Evolutionary conservation across 768 basidiomycete genomes (phyloP).

Genomic region (Russula griseocarnosa): DNA sequence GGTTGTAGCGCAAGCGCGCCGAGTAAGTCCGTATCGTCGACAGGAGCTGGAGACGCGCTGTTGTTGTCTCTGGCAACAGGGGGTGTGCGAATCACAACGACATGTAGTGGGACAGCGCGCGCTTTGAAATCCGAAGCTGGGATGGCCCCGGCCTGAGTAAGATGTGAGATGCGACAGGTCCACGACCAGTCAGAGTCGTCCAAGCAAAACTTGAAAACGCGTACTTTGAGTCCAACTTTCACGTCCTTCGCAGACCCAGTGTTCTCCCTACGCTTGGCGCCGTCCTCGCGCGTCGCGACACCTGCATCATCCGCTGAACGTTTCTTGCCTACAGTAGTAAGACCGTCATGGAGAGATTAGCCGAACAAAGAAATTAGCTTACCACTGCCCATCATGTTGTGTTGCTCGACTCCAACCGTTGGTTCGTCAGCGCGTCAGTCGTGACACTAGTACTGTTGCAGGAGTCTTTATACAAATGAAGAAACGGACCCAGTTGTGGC

Average conservation of each 20-base stretch:
- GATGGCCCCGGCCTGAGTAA: neutral
- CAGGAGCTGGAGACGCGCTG: too few species aligned
- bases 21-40: slow-evolving; percentile 66
- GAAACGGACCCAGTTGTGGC: too few species aligned
- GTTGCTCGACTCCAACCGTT: neutral
- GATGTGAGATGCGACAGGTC: neutral
- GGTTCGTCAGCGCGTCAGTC: neutral
- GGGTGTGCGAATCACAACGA: slow-evolving; percentile 65
- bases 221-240: slow-evolving; percentile 20
- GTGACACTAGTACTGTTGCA: neutral
- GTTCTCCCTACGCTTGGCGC: slow-evolving; percentile 10
- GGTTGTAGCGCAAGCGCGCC: slow-evolving; percentile 54
- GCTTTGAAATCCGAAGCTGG: slow-evolving; percentile 50
- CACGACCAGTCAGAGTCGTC: neutral
- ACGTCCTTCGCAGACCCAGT: slow-evolving; percentile 5
- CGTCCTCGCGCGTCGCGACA: slow-evolving; percentile 6
- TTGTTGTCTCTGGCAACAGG: slow-evolving; percentile 41
- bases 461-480: neutral
- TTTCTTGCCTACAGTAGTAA: slow-evolving; percentile 6
- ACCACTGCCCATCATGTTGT: slow-evolving; percentile 11
- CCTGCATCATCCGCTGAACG: slow-evolving; percentile 21
- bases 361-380: neutral
- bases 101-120: slow-evolving; percentile 65
- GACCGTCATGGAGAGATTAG: neutral
- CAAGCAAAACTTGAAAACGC: neutral